These are phyloP conservation scores for Aureobasidium sp. DNA, from an alignment of 2,329 filamentous ascomycete genomes.

Conservation along the genomic window DNA sequence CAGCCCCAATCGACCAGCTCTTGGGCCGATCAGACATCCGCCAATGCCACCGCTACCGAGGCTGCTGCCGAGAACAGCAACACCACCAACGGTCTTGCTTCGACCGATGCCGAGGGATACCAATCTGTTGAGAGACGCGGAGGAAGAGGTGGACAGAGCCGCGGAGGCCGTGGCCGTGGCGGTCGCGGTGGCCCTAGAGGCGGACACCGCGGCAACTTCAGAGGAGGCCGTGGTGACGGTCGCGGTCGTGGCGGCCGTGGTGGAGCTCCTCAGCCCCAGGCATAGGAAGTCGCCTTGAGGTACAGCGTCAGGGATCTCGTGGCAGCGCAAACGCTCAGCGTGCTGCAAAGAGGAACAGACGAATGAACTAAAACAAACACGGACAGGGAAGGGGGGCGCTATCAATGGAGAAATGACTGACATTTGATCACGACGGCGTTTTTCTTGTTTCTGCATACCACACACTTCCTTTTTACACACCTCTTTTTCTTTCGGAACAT, in stretches of 20 bases:
- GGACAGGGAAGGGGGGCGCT: conserved; percentile 1
- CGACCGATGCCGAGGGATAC: conserved; percentile 57
- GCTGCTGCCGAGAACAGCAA: conserved; percentile 19
- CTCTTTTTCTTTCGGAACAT: not conserved
- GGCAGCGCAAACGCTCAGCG: not conserved
- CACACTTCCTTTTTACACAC: not conserved
- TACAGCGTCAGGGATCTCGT: not conserved
- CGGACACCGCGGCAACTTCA: conserved; percentile 25
- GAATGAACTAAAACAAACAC: not conserved
- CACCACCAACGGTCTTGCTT: conserved; percentile 26
- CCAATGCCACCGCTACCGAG: conserved; percentile 16
- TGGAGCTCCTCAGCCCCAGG: conserved; percentile 1
- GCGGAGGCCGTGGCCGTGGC: conserved; percentile 35
- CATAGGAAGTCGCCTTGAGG: conserved; percentile 7
- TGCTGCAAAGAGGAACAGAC: not conserved
- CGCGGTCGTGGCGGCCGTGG: conserved; percentile 37
- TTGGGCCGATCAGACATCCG: conserved; percentile 69
- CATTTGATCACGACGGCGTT: conserved; percentile 13
- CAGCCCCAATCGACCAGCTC: conserved; percentile 60
- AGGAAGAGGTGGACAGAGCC: conserved; percentile 22
- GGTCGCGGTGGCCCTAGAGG: conserved; percentile 33
- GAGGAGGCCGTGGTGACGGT: conserved; percentile 24
- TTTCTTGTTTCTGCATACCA: conserved; percentile 8
- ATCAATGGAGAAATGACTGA: conserved; percentile 11
- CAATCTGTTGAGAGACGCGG: conserved; percentile 50